Evolutionary conservation across 257 asterid genomes (phyloP), one percentile per base, ranked within the genome.

Genomic region (Solanum medicagineum): DNA sequence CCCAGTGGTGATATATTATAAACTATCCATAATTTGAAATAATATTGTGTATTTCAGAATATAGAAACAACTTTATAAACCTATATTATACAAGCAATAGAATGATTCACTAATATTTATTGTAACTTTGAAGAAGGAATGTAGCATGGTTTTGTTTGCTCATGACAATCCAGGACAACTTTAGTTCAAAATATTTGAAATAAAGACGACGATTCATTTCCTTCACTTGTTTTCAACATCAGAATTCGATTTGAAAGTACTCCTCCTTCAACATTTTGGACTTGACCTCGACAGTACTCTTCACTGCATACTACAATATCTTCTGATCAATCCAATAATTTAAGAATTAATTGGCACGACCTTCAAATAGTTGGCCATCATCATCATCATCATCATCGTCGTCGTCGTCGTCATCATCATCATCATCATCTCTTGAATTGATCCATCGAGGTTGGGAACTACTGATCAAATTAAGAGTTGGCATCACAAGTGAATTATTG

Each of bases 401-500:
- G 19, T 68, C 77, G 7, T 68, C 62, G 16, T 22, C 16, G 5
- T 29, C 32, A 2, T 29, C 32, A 2, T 29, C 32, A 29, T 29
- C 32, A 29, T 75, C 81, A 8, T 77, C 47, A 8, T 53, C 83
- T 79, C 65, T 79, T 17, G 83, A 79, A 79, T 4, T 5, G 7
- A 16, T 79, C 83, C 83, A 79, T 5, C 83, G 17, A 12, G 83
- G 83, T 88, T 15, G 86, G 63, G 95, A 86, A 0, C 65, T 86
- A 0, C 65, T 87, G 62, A 91, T 89, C 84, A 94, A 87, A 60
- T 88, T 92, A 84, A 91, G 94, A 51, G 93, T 88, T 62, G 95
- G 90, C 77, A 87, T 85, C 26, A 90, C 62, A n/a, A 86, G 8
- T 29, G 90, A 60, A 86, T 87, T 91, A 81, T 87, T 91, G 36